These are phyloP conservation scores for Begonia masoniana DNA, from an alignment of 306 rosid genomes.

Conservation along the genomic window DNA sequence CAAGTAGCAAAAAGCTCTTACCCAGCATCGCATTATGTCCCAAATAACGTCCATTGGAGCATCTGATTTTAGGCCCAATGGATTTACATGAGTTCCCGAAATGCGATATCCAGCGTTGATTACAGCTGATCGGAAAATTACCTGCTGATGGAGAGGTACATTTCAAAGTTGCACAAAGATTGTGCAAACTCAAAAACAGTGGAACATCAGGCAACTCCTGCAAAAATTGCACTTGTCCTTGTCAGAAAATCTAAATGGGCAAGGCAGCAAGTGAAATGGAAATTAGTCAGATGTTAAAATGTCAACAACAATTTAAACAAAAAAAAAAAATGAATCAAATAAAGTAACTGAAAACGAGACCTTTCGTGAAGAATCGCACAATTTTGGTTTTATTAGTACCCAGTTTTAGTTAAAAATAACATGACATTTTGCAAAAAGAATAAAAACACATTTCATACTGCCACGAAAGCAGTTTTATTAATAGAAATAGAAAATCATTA, in stretches of 20 bases:
- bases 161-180: conserved; percentile 83
- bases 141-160: conserved; percentile 97
- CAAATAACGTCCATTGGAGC: conserved; percentile 95
- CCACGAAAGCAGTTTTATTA: background rate
- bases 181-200: conserved; percentile 87
- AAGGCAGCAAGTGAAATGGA: background rate
- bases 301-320: too few relatives aligned
- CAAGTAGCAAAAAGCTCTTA: conserved; percentile 5
- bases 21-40: conserved; percentile 99
- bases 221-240: conserved; percentile 10
- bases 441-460: background rate
- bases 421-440: too few relatives aligned
- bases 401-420: too few relatives aligned
- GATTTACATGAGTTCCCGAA: conserved; percentile 92
- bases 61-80: conserved; percentile 84
- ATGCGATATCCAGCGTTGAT: conserved; percentile 87
- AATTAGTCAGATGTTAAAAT: background rate
- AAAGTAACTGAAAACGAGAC: too few relatives aligned
- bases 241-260: background rate
- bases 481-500: background rate
- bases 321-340: too few relatives aligned
- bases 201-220: conserved; percentile 95
- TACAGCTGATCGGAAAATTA: conserved; percentile 84
- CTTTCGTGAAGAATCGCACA: too few relatives aligned
- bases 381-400: too few relatives aligned